Percentiles rank a stretch among this genome's conserved stretches.
phyloP scores from a whole-genome alignment of 2,329 filamentous ascomycete genomes.

The Chaetothyriales sp. region DNA sequence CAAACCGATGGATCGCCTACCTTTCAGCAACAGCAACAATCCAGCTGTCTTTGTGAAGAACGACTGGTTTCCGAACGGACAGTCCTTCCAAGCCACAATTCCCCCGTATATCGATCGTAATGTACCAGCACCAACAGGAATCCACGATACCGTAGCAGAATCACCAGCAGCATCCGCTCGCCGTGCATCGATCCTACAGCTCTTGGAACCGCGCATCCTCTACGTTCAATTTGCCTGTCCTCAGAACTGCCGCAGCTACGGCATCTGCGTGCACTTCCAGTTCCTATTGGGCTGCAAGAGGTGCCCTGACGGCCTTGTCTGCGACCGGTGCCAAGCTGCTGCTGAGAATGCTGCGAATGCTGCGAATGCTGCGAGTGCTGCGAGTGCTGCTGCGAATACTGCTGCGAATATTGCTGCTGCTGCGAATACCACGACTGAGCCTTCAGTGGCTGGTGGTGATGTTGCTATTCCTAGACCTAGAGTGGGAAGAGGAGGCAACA shows the following conservation, averaged over 20 bases:
- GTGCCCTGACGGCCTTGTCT: constrained; percentile 12
- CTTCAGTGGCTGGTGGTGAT: background rate
- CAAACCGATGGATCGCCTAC: background rate
- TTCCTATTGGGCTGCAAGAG: constrained; percentile 9
- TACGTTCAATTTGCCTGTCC: constrained; percentile 11
- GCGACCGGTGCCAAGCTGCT: background rate
- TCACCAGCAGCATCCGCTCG: background rate
- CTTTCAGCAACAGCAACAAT: background rate
- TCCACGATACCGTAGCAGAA: background rate
- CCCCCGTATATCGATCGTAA: background rate
- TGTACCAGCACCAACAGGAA: background rate
- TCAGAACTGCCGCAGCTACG: constrained; percentile 10
- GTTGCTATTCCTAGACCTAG: background rate
- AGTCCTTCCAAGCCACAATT: background rate
- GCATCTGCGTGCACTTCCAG: constrained; percentile 15
- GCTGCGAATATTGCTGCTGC: background rate
- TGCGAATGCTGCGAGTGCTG: background rate
- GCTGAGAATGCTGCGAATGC: background rate
- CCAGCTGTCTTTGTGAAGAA: background rate
- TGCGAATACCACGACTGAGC: background rate
- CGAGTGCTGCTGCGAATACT: background rate
- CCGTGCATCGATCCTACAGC: constrained; percentile 1
- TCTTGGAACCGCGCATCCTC: constrained; percentile 8
- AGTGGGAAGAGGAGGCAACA: no score
- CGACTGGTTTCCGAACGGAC: background rate